Conservation (phyloP, 805 yeast genomes). For the Metschnikowia borealis region DNA sequence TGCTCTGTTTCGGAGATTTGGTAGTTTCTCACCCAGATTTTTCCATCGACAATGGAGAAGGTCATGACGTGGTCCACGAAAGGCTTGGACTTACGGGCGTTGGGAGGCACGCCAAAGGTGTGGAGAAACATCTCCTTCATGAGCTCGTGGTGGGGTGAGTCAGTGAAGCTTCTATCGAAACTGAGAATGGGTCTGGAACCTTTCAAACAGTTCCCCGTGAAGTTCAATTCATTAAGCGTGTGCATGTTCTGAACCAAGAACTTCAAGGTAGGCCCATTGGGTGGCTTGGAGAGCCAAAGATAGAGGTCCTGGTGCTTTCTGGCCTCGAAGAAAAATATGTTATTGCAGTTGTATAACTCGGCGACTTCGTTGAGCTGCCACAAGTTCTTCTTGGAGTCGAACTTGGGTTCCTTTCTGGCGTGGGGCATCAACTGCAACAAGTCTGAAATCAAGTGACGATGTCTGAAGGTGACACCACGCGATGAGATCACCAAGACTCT, state of each 20-base stretch:
- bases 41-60: constrained; percentile 86
- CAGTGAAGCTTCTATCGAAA: constrained; percentile 72
- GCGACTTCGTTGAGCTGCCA: constrained; percentile 92
- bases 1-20: constrained; percentile 73
- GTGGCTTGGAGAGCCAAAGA: constrained; percentile 93
- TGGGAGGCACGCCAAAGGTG: constrained; percentile 90
- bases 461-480: constrained; percentile 92
- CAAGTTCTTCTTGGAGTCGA: constrained; percentile 87
- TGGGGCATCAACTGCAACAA: constrained; percentile 80
- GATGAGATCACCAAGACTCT: constrained; percentile 86
- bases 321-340: constrained; percentile 88
- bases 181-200: constrained; percentile 94
- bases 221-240: constrained; percentile 91
- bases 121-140: constrained; percentile 82
- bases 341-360: constrained; percentile 95
- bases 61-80: constrained; percentile 94
- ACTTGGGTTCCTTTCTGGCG: constrained; percentile 91
- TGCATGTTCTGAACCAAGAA: constrained; percentile 93
- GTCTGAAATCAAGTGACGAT: constrained; percentile 89
- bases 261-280: constrained; percentile 95
- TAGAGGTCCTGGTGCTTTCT: constrained; percentile 95
- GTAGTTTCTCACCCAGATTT: constrained; percentile 92
- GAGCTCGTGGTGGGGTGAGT: constrained; percentile 62
- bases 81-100: constrained; percentile 88
- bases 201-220: constrained; percentile 92